phyloP scores from a whole-genome alignment of 2,329 filamentous ascomycete genomes.

The Xylaria sp. region DNA sequence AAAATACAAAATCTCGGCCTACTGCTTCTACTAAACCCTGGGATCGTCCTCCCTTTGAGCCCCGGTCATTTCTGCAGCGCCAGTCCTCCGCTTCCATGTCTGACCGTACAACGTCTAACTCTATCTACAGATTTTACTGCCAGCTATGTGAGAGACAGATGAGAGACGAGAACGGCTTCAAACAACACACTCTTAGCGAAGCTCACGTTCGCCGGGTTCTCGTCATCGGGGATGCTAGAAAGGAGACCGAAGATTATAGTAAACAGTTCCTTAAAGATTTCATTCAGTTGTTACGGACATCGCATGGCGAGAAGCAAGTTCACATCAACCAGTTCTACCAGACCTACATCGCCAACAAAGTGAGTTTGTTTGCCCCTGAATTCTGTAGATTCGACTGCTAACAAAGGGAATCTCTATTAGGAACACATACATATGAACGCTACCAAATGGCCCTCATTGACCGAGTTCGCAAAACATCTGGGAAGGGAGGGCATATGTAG shows the following conservation, averaged over 20 bases:
- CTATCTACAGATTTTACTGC: conserved; percentile 79
- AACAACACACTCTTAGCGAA: conserved; percentile 76
- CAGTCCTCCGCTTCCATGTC: too few species aligned
- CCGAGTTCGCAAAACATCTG: conserved; percentile 88
- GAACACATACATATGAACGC: conserved; percentile 94
- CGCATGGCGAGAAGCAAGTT: conserved; percentile 90
- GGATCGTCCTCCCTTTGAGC: too few species aligned
- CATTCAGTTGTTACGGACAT: conserved; percentile 78
- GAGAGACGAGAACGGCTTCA: conserved; percentile 76
- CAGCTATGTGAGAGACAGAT: conserved; percentile 72
- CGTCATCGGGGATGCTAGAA: conserved; percentile 85
- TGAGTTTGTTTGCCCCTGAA: not conserved
- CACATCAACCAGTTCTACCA: conserved; percentile 95
- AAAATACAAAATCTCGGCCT: too few species aligned
- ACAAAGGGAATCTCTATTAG: conserved; percentile 29
- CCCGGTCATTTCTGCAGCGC: too few species aligned
- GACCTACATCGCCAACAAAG: conserved; percentile 85
- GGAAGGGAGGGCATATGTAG: conserved; percentile 88
- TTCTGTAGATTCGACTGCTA: not conserved
- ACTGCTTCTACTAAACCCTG: too few species aligned
- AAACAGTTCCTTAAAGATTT: conserved; percentile 86
- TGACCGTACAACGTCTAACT: too few species aligned
- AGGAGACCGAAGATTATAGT: conserved; percentile 84
- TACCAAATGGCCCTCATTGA: conserved; percentile 87
- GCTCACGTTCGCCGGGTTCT: conserved; percentile 79